These are phyloP conservation scores for Acanthamoeba culbertsoni DNA, from an alignment of 208 protist genomes.

Conservation along the genomic window DNA sequence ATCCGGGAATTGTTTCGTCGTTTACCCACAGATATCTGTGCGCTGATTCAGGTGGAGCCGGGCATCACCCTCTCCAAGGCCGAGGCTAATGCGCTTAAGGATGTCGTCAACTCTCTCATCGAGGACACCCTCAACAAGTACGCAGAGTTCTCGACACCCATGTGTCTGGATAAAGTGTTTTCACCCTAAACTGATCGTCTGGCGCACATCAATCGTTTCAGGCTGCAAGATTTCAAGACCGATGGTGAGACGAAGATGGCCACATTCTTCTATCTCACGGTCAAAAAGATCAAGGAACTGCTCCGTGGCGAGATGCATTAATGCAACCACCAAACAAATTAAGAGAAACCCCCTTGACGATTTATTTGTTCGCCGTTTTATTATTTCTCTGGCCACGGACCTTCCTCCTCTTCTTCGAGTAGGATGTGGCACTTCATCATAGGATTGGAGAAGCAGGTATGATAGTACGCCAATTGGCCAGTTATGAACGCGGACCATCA, in stretches of 20 bases:
- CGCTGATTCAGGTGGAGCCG: background rate
- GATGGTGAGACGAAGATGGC: background rate
- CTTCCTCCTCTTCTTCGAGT: no score
- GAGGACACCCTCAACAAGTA: slow-evolving; percentile 18
- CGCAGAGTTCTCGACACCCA: background rate
- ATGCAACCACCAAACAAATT: no score
- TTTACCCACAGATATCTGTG: no score
- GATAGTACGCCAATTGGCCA: no score
- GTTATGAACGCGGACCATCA: no score
- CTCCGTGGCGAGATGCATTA: background rate
- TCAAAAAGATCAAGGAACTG: slow-evolving; percentile 57
- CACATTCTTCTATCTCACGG: slow-evolving; percentile 42
- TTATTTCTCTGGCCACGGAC: no score
- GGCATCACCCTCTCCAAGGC: background rate
- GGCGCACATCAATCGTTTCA: background rate
- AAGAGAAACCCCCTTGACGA: background rate
- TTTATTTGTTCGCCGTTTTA: background rate
- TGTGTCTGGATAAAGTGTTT: background rate
- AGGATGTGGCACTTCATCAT: no score
- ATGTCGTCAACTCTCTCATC: background rate
- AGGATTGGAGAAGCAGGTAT: no score
- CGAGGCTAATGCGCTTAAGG: background rate
- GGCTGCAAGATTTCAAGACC: background rate
- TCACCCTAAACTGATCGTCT: background rate
- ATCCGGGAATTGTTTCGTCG: no score